phyloP scores from a whole-genome alignment of 2,329 filamentous ascomycete genomes.

The Aspergillus quadrilineatus region DNA sequence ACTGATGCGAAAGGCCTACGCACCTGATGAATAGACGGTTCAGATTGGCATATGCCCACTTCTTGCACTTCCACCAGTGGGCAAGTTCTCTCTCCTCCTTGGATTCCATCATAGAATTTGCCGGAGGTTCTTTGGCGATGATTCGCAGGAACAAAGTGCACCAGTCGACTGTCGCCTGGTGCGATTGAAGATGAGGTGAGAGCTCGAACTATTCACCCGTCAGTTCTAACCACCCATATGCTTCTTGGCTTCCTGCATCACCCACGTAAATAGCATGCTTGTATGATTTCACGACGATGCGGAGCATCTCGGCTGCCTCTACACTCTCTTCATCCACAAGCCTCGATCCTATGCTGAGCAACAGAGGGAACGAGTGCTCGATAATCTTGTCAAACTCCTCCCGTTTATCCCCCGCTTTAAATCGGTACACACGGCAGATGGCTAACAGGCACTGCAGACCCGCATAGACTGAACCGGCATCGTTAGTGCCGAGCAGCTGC shows the following conservation, averaged over 20 bases:
- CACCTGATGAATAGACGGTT: slow-evolving; percentile 93
- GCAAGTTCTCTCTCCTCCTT: slow-evolving; percentile 84
- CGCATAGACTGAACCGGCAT: slow-evolving; percentile 82
- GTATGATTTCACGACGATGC: slow-evolving; percentile 91
- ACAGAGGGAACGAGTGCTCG: slow-evolving; percentile 81
- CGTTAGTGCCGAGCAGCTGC: slow-evolving; percentile 82
- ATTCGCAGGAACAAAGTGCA: slow-evolving; percentile 92
- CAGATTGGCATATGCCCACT: slow-evolving; percentile 97
- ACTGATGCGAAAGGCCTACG: slow-evolving; percentile 24
- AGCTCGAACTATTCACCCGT: slow-evolving; percentile 72
- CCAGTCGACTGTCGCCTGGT: slow-evolving; percentile 87
- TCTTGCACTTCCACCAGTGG: slow-evolving; percentile 99
- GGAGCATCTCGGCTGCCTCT: slow-evolving; percentile 95
- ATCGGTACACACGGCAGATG: slow-evolving; percentile 92
- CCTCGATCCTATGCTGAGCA: slow-evolving; percentile 82
- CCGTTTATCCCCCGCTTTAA: slow-evolving; percentile 80
- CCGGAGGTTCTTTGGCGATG: slow-evolving; percentile 79
- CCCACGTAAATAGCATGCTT: slow-evolving; percentile 96
- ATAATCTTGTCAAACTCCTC: slow-evolving; percentile 93
- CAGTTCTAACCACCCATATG: slow-evolving; percentile 16
- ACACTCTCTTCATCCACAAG: slow-evolving; percentile 87
- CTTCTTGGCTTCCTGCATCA: slow-evolving; percentile 19
- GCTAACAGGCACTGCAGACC: slow-evolving; percentile 91
- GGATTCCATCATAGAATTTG: slow-evolving; percentile 74
- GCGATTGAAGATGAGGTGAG: slow-evolving; percentile 71